Percentiles rank a stretch among this genome's conserved stretches.
Conservation (phyloP, 331 rosid species). For the Cydonia oblonga region DNA sequence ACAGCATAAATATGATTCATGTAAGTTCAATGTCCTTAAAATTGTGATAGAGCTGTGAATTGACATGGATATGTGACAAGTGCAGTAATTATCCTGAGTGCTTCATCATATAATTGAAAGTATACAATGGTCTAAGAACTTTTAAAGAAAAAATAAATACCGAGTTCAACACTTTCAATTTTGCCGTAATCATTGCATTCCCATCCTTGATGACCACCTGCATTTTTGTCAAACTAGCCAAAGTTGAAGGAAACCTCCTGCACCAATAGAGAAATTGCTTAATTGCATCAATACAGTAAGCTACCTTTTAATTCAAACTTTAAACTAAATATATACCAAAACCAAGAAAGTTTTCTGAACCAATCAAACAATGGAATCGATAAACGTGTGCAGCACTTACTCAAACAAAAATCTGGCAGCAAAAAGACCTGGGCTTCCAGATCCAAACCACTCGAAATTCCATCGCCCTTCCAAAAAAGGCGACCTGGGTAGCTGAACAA, state of each 20-base stretch:
- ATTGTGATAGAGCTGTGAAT: not conserved
- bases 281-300: conserved; percentile 1
- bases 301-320: conserved; percentile 6
- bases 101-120: not conserved
- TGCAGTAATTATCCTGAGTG: not conserved
- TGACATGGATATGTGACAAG: not conserved
- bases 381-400: conserved; percentile 41
- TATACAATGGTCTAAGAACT: not conserved
- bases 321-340: not conserved
- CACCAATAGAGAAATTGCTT: conserved; percentile 11
- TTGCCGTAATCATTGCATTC: conserved; percentile 74
- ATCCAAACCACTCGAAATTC: conserved; percentile 94
- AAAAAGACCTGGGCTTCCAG: conserved; percentile 66
- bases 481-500: conserved; percentile 59
- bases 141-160: conserved; percentile 23
- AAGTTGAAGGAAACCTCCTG: conserved; percentile 76
- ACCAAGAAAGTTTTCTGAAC: not conserved
- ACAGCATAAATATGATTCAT: not conserved
- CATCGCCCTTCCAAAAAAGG: conserved; percentile 89
- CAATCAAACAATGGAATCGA: not conserved
- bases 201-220: conserved; percentile 70
- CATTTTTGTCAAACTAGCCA: conserved; percentile 78
- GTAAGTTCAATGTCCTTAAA: not conserved
- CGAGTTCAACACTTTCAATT: conserved; percentile 51
- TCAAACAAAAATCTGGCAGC: conserved; percentile 58